Evolutionary conservation across 2,329 filamentous ascomycete genomes (phyloP).

Genomic region (Venturia pyrina): DNA sequence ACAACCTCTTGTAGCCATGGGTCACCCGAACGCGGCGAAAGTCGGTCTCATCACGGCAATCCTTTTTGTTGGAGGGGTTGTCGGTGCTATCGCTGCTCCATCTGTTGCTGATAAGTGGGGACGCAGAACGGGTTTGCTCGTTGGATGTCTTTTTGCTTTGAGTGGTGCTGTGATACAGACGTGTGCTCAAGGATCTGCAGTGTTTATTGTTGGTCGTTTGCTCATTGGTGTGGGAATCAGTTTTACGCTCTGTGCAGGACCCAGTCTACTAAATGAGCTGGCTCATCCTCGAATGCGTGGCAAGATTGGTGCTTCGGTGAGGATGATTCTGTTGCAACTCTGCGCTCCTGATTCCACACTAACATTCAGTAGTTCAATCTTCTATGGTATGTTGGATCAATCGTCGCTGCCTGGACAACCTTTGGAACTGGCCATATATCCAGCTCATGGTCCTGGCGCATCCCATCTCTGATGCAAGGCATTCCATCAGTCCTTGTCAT

Average conservation of each 20-base stretch:
- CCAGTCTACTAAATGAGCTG: conserved; percentile 54
- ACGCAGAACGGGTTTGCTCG: conserved; percentile 37
- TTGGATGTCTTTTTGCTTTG: conserved; percentile 37
- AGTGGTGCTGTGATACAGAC: conserved; percentile 38
- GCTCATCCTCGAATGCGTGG: conserved; percentile 54
- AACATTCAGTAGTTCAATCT: conserved; percentile 37
- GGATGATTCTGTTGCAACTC: background rate
- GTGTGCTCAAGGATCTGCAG: conserved; percentile 34
- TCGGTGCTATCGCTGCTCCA: conserved; percentile 37
- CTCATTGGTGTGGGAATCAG: conserved; percentile 53
- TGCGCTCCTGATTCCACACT: background rate
- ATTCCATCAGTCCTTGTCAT: conserved; percentile 37
- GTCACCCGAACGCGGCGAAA: background rate
- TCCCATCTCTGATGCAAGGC: conserved; percentile 45
- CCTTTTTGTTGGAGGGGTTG: conserved; percentile 40
- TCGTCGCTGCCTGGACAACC: conserved; percentile 38
- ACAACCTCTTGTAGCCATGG: background rate
- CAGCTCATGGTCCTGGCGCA: conserved; percentile 40
- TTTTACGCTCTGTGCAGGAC: conserved; percentile 49
- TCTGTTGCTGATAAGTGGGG: conserved; percentile 40
- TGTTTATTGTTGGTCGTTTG: conserved; percentile 54
- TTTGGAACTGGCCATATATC: conserved; percentile 33
- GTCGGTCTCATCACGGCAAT: conserved; percentile 25
- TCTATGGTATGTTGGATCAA: conserved; percentile 41
- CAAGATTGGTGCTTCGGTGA: conserved; percentile 41